Percentiles rank a stretch among this genome's conserved stretches.
These are phyloP conservation scores for Zygosaccharomyces gambellarensis DNA, from an alignment of 805 yeast genomes.

Conservation along the genomic window DNA sequence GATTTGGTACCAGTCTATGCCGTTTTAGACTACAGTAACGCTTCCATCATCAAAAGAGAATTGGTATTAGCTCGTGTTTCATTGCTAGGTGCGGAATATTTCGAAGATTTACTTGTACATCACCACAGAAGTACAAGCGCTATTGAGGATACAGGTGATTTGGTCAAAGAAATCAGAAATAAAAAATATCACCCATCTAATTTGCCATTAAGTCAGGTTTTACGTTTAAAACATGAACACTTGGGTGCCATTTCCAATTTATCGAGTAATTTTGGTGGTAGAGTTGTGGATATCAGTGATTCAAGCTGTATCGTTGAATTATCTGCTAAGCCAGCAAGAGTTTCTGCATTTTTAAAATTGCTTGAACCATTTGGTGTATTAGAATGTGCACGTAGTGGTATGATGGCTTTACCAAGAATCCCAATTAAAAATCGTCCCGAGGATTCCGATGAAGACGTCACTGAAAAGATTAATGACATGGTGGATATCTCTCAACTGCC, in stretches of 20 bases:
- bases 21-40: constrained; percentile 86
- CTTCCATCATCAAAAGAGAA: constrained; percentile 89
- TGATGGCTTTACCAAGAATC: constrained; percentile 98
- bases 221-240: constrained; percentile 90
- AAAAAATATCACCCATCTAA: constrained; percentile 79
- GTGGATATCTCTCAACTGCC: constrained; percentile 90
- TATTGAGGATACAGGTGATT: constrained; percentile 30
- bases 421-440: constrained; percentile 59
- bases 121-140: constrained; percentile 42
- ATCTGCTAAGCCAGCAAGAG: constrained; percentile 87
- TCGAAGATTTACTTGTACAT: constrained; percentile 86
- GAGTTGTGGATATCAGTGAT: constrained; percentile 84
- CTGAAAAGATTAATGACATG: constrained; percentile 48
- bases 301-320: constrained; percentile 92
- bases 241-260: constrained; percentile 77
- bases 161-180: constrained; percentile 28
- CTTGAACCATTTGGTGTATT: constrained; percentile 94
- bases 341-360: constrained; percentile 79
- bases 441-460: constrained; percentile 50
- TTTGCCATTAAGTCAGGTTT: constrained; percentile 83
- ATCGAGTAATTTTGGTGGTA: constrained; percentile 87
- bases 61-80: constrained; percentile 87
- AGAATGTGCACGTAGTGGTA: constrained; percentile 95
- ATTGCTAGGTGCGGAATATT: constrained; percentile 94
- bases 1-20: constrained; percentile 98